A percentile compares a stretch with the other conserved stretches of the same genome.
Evolutionary conservation across 1,284 basidiomycete genomes (phyloP).

Genomic region (Volvariella surrecta): DNA sequence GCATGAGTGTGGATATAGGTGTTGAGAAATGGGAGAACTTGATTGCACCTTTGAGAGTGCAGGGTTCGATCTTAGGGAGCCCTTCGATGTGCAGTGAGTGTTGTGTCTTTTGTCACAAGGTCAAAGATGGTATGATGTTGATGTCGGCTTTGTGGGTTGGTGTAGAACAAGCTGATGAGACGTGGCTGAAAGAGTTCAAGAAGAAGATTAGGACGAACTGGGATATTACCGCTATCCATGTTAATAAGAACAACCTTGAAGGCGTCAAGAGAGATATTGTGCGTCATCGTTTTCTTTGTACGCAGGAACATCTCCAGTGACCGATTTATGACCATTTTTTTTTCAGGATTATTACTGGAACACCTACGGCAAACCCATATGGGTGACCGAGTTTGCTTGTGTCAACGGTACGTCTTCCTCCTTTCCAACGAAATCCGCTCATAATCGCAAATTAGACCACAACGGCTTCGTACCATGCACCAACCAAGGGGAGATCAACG

Average conservation of each 20-base stretch:
- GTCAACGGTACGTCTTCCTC: constrained; percentile 24
- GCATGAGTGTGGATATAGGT: constrained; percentile 27
- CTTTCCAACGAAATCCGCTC: not conserved
- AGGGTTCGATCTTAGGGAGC: constrained; percentile 29
- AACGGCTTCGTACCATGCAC: constrained; percentile 31
- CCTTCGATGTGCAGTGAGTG: constrained; percentile 37
- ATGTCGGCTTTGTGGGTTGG: not conserved
- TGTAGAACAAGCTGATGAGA: constrained; percentile 34
- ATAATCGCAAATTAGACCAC: constrained; percentile 18
- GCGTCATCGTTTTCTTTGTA: constrained; percentile 8
- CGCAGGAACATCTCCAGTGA: not conserved
- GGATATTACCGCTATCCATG: constrained; percentile 34
- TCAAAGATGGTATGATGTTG: not conserved
- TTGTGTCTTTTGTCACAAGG: too few relatives aligned
- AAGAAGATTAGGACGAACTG: constrained; percentile 25
- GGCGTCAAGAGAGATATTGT: constrained; percentile 33
- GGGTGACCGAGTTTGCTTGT: constrained; percentile 37
- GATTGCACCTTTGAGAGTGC: constrained; percentile 27
- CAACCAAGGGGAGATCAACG: constrained; percentile 29
- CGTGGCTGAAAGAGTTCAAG: constrained; percentile 30
- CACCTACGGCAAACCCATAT: constrained; percentile 31
- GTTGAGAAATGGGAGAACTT: constrained; percentile 28
- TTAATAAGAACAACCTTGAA: constrained; percentile 33
- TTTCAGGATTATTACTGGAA: constrained; percentile 28
- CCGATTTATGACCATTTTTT: too few relatives aligned